A percentile compares a stretch with the other conserved stretches of the same genome.
phyloP scores from a whole-genome alignment of 164 flowering plant species.

The Platanus orientalis region DNA sequence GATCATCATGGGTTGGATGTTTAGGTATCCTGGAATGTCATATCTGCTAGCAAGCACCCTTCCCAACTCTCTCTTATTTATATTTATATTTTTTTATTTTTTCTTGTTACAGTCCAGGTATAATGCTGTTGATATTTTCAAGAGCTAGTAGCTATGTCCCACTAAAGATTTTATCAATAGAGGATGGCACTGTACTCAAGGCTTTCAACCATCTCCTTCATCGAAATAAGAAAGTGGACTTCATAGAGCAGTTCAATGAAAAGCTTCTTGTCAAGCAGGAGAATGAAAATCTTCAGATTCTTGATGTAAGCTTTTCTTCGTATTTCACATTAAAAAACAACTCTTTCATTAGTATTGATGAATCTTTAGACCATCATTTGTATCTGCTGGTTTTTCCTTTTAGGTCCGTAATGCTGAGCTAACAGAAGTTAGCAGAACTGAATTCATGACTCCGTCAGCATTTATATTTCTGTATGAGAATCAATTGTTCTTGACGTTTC shows the following conservation, averaged over 20 bases:
- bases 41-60: no score
- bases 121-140: conserved; percentile 76
- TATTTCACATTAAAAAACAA: neutral
- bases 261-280: conserved; percentile 39
- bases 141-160: conserved; percentile 66
- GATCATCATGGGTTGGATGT: no score
- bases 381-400: no score
- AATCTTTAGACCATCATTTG: no score
- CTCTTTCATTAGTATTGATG: no score
- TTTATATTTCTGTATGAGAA: conserved; percentile 96
- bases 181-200: conserved; percentile 90
- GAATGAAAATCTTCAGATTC: conserved; percentile 31
- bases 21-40: neutral
- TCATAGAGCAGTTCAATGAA: conserved; percentile 35
- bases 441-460: conserved; percentile 98
- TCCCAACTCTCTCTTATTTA: no score
- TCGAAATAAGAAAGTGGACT: conserved; percentile 84
- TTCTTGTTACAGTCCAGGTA: conserved; percentile 66
- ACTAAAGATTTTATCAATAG: conserved; percentile 84
- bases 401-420: no score
- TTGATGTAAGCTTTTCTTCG: conserved; percentile 19
- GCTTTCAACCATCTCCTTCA: conserved; percentile 80
- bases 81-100: neutral
- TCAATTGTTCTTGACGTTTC: conserved; percentile 86
- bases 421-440: no score